phyloP scores from a whole-genome alignment of 805 yeast species.

The Isabelozyma heimii region DNA sequence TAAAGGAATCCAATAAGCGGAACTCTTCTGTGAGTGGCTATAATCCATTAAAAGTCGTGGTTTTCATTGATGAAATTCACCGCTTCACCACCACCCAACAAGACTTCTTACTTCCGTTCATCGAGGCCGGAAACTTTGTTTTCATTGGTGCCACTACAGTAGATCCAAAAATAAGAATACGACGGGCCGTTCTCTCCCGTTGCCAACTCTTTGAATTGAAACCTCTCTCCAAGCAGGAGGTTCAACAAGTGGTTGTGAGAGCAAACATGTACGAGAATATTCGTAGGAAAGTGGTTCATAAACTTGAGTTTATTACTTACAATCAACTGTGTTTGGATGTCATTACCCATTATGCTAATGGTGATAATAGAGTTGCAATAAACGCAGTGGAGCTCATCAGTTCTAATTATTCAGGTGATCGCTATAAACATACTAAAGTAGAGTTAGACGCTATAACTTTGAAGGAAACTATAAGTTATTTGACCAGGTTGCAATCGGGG shows the following conservation, averaged over 20 bases:
- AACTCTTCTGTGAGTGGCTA: constrained; percentile 29
- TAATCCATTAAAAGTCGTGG: constrained; percentile 31
- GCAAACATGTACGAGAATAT: constrained; percentile 48
- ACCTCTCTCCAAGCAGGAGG: constrained; percentile 48
- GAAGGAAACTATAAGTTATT: constrained; percentile 4
- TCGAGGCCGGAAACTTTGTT: constrained; percentile 79
- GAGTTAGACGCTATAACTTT: constrained; percentile 4
- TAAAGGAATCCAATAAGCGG: constrained; percentile 44
- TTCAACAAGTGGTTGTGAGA: constrained; percentile 49
- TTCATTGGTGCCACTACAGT: constrained; percentile 97
- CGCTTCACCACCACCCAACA: constrained; percentile 85
- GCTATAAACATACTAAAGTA: not conserved
- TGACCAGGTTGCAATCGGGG: constrained; percentile 13
- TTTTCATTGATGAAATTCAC: constrained; percentile 93
- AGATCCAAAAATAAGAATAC: constrained; percentile 79
- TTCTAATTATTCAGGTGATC: constrained; percentile 5
- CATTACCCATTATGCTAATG: constrained; percentile 16
- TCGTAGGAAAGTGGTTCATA: constrained; percentile 12
- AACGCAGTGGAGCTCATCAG: constrained; percentile 31
- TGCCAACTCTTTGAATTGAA: constrained; percentile 75
- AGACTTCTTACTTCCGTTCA: constrained; percentile 77
- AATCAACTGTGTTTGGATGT: constrained; percentile 9
- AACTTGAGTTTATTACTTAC: constrained; percentile 11
- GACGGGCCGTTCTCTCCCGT: constrained; percentile 79
- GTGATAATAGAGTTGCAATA: constrained; percentile 35